Evolutionary conservation across 2,329 filamentous ascomycete species (phyloP), one percentile per base, ranked within the genome.

Genomic region (Lachnellula suecica): DNA sequence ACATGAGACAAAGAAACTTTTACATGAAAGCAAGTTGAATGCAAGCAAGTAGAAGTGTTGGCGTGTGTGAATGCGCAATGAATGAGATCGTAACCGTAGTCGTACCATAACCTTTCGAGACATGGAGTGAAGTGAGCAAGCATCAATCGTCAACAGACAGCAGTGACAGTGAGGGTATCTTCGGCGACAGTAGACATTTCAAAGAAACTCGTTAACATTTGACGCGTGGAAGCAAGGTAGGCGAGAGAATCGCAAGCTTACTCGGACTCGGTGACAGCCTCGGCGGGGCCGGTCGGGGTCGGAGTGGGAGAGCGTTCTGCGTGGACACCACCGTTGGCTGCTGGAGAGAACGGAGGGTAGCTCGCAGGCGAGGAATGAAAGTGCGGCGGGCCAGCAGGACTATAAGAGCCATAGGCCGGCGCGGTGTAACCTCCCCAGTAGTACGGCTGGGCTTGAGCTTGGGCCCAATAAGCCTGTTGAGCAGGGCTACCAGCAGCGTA

Each of bases 271-370:
- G 51, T 41, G 20, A 31, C 42, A 47, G 47, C 44, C 22, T 53
- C 11, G 45, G 43, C 49, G 41, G 61, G 53, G 11, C 59, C 56
- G 54, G 45, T 53, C 44, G 60, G 58, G 23, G 59, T 66, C 31
- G 63, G 63, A 25, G 62, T 63, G 19, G 51, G 40, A 6, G 62
- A 61, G 9, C 62, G 61, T 27, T 63, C 62, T 23, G 63, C 58
- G 3, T 59, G 53, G 38, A 17, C 42, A 42, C 37, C 38, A 25
- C n/a, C 47, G 23, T 24, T 38, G 29, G 24, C 19, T 15, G 47
- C 24, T 37, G 51, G 47, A 15, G 53, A 44, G 40, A 56, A 60
- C 15, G 47, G 22, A 5, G 45, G 47, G 43, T 54, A 52, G 23
- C 42, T 23, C 23, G 29, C n/a, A 17, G 29, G 29, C 4, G 53